Evolutionary conservation across 176 grass and related monocot species (phyloP).

Genomic region (Olyra latifolia): DNA sequence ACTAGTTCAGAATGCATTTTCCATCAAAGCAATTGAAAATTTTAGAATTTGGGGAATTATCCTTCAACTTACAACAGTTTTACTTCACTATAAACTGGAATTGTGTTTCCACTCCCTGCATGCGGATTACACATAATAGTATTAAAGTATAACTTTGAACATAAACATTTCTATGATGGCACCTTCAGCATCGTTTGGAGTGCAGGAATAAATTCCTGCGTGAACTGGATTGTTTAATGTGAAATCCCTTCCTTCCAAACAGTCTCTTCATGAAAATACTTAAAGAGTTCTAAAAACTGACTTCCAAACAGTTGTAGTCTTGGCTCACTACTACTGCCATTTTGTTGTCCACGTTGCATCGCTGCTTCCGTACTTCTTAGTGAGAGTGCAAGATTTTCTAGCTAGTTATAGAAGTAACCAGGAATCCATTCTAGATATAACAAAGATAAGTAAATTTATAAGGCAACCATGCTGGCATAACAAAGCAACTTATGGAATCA

Average conservation of each 20-base stretch:
- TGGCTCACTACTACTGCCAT: neutral
- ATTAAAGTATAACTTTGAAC: slow-evolving; percentile 3
- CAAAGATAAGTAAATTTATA: neutral
- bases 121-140: neutral
- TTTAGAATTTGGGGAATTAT: neutral
- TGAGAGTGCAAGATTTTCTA: neutral
- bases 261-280: neutral
- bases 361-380: neutral
- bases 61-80: neutral
- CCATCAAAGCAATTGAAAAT: neutral
- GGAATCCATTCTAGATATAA: neutral
- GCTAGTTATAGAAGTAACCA: neutral
- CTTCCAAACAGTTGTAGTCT: neutral
- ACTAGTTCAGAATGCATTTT: neutral
- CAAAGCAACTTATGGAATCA: neutral
- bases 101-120: slow-evolving; percentile 4
- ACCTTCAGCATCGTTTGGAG: neutral
- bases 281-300: neutral
- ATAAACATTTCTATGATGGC: neutral
- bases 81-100: neutral
- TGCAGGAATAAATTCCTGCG: neutral
- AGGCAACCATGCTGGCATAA: neutral
- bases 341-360: neutral
- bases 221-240: neutral
- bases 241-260: neutral